phyloP scores from a whole-genome alignment of 257 asterid genomes.

The Fraxinus excelsior region DNA sequence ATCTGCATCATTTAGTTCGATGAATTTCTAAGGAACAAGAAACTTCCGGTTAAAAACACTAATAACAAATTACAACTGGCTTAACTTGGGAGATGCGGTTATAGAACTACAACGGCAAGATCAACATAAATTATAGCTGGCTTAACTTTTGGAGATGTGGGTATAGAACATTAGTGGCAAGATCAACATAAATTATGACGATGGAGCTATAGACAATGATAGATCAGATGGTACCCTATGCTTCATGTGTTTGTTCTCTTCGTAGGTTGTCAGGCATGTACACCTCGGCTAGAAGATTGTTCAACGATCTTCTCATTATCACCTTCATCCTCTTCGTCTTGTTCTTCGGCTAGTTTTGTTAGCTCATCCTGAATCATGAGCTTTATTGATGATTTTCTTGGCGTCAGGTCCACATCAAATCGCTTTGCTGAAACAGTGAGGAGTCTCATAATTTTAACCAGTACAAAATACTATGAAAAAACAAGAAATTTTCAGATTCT shows the following conservation, averaged over 20 bases:
- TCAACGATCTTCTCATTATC: conserved; percentile 10
- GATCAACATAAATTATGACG: not conserved
- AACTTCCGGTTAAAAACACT: conserved; percentile 9
- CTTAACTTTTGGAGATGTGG: no score
- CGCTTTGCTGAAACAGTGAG: conserved; percentile 22
- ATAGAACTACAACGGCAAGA: not conserved
- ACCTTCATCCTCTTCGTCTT: conserved; percentile 27
- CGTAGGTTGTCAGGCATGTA: conserved; percentile 10
- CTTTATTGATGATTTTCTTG: conserved; percentile 28
- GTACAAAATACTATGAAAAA: not conserved
- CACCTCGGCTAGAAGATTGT: conserved; percentile 19
- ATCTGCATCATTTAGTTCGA: conserved; percentile 9
- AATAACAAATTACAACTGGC: conserved; percentile 22
- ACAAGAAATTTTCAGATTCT: not conserved
- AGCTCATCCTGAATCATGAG: conserved; percentile 30
- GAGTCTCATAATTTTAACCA: no score
- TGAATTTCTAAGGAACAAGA: conserved; percentile 17
- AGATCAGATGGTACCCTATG: not conserved
- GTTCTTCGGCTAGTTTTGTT: conserved; percentile 26
- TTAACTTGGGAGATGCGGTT: not conserved
- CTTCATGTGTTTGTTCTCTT: not conserved
- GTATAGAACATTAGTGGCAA: no score
- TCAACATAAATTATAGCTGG: conserved; percentile 3
- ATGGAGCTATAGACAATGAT: not conserved
- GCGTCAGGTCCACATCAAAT: conserved; percentile 20